A percentile compares a stretch with the other conserved stretches of the same genome.
phyloP scores from a whole-genome alignment of 345 rosid genomes.

The Melaleuca alternifolia region DNA sequence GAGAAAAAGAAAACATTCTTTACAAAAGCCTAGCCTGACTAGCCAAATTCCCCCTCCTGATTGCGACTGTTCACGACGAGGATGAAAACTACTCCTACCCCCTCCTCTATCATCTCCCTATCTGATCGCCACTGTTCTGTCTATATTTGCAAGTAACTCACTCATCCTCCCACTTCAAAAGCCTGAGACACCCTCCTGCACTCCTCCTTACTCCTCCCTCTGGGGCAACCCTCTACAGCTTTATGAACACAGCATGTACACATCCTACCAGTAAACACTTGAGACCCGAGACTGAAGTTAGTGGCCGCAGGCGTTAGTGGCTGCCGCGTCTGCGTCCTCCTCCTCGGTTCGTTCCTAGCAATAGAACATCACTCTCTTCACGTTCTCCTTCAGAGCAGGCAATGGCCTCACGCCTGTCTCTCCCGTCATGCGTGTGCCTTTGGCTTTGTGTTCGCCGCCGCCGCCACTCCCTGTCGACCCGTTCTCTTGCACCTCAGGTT shows the following conservation, averaged over 20 bases:
- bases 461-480: slow-evolving; percentile 34
- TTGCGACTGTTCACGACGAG: neutral
- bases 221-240: neutral
- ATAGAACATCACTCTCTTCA: slow-evolving; percentile 96
- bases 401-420: slow-evolving; percentile 66
- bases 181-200: neutral
- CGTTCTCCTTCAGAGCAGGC: slow-evolving; percentile 96
- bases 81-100: neutral
- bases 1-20: neutral
- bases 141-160: neutral
- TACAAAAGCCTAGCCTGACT: neutral
- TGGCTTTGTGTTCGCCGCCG: slow-evolving; percentile 12
- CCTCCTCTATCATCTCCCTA: neutral
- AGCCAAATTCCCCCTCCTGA: neutral
- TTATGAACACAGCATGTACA: neutral
- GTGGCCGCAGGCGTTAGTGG: neutral
- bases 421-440: slow-evolving; percentile 27
- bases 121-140: too few species aligned
- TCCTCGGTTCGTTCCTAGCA: slow-evolving; percentile 24
- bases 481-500: slow-evolving; percentile 81
- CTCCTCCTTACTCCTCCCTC: neutral
- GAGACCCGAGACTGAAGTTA: neutral
- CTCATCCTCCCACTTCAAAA: neutral
- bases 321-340: too few species aligned
- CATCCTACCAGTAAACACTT: neutral